Conservation (phyloP, 2,329 filamentous ascomycete genomes). For the Colletotrichum sp. region DNA sequence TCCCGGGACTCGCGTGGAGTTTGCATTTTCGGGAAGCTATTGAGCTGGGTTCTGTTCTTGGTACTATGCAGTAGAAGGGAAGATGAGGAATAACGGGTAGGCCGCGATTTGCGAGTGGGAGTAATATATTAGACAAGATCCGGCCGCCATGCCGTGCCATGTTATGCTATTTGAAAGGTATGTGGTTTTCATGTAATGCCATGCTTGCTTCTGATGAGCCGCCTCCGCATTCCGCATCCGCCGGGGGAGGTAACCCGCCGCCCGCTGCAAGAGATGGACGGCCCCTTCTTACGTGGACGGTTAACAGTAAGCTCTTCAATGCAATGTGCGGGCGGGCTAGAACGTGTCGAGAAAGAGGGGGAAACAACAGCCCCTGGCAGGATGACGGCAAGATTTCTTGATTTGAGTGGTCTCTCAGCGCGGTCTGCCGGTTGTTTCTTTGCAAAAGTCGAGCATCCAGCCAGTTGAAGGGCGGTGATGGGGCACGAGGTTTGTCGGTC, state of each 20-base stretch:
- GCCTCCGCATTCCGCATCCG: background rate
- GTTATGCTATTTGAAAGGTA: background rate
- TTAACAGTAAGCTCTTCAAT: conserved; percentile 7
- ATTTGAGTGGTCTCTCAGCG: background rate
- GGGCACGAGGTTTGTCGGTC: background rate
- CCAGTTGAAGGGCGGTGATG: conserved; percentile 11
- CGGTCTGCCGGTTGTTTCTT: background rate
- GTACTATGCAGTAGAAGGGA: background rate
- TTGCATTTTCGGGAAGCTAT: conserved; percentile 17
- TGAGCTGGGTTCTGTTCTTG: background rate
- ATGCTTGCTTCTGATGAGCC: background rate
- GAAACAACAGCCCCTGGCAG: background rate
- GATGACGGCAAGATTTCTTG: background rate
- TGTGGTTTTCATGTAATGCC: background rate
- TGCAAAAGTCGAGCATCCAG: background rate
- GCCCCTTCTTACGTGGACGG: background rate
- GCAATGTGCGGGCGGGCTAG: background rate
- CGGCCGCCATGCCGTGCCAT: background rate
- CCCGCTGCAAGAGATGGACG: background rate
- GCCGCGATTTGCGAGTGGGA: conserved; percentile 4
- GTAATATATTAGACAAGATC: conserved; percentile 1
- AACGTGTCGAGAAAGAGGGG: background rate
- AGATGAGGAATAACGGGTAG: background rate
- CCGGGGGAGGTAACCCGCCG: background rate
- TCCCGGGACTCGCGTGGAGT: conserved; percentile 17